Evolutionary conservation across 805 yeast genomes (phyloP), one percentile per base, ranked within the genome.

Genomic region (Zygoascus ofunaensis): DNA sequence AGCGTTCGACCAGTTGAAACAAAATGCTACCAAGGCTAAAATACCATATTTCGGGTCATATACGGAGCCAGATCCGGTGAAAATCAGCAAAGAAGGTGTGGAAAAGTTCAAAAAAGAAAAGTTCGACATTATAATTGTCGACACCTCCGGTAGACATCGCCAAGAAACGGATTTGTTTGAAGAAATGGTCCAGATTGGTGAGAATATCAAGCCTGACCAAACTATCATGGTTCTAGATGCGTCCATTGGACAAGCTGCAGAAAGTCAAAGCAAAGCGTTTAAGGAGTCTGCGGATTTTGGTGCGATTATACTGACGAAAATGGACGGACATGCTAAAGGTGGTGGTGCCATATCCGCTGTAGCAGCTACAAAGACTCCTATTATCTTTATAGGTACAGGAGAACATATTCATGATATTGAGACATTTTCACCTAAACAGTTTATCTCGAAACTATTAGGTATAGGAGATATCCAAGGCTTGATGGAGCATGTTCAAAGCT

Each of bases 331-430:
- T 58, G 98, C 97, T 33, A 90, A 84, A 66, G 98, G 98, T 63
- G 98, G 98, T 68, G 98, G 98, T 71, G 98, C 98, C 24, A 89
- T 90, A 44, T 87, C 96, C 34, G 98, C 98, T 0, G 97, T 90
- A 44, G 98, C 98, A 2, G 92, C 96, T 2, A 90, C 97, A 2
- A 74, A 84, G 44, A 92, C 97, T 0, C 98, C 98, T 5, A 82
- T 90, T 54, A 85, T 84, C 5, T 90, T 90, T 59, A 92, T 90
- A 48, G 98, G 98, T 76, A 90, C 97, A 2, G 98, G 98, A 60
- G 98, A 90, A 64, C 98, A 92, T 59, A 83, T 89, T 32, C 84
- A 82, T 45, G 97, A 90, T 61, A 74, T 90, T 48, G 98, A 92
- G 64, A 77, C 83, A 39, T 90, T 90, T 62, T 81, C 92, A 20